Conservation (phyloP, 805 yeast species). For the Starmera caribaea region DNA sequence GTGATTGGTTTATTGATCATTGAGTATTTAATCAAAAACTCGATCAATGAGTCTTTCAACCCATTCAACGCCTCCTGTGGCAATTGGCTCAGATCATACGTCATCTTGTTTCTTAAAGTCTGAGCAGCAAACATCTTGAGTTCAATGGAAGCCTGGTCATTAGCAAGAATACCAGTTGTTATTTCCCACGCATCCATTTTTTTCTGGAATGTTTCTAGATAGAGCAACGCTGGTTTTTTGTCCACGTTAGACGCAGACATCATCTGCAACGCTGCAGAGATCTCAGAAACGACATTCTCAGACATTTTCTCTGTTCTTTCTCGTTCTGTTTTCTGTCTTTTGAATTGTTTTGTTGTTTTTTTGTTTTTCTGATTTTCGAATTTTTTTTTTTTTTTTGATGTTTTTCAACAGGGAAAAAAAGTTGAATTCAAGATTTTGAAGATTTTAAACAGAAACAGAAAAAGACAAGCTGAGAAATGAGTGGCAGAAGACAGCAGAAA, state of each 20-base stretch:
- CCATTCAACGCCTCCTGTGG: slow-evolving; percentile 45
- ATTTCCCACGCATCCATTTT: slow-evolving; percentile 74
- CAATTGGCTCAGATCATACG: slow-evolving; percentile 76
- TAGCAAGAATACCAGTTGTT: slow-evolving; percentile 43
- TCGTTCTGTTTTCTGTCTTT: background rate
- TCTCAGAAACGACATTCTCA: slow-evolving; percentile 3
- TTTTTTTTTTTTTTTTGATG: background rate
- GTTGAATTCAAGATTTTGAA: background rate
- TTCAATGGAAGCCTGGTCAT: slow-evolving; percentile 33
- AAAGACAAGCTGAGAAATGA: slow-evolving; percentile 18
- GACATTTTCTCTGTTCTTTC: background rate
- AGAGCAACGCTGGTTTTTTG: slow-evolving; percentile 39
- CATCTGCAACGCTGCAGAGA: slow-evolving; percentile 16
- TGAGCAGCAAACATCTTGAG: slow-evolving; percentile 82
- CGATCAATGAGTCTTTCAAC: slow-evolving; percentile 61
- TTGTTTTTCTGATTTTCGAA: background rate
- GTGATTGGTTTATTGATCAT: slow-evolving; percentile 45
- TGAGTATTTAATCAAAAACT: slow-evolving; percentile 42
- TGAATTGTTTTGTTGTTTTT: background rate
- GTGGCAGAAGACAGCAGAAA: slow-evolving; percentile 34
- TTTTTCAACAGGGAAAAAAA: background rate
- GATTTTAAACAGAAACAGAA: background rate
- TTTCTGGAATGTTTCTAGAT: slow-evolving; percentile 75
- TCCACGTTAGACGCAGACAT: slow-evolving; percentile 17
- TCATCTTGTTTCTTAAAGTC: slow-evolving; percentile 74